Percentiles rank a stretch among this genome's conserved stretches.
Conservation (phyloP, 495 filamentous ascomycete genomes). For the Neurospora tetrasperma region DNA sequence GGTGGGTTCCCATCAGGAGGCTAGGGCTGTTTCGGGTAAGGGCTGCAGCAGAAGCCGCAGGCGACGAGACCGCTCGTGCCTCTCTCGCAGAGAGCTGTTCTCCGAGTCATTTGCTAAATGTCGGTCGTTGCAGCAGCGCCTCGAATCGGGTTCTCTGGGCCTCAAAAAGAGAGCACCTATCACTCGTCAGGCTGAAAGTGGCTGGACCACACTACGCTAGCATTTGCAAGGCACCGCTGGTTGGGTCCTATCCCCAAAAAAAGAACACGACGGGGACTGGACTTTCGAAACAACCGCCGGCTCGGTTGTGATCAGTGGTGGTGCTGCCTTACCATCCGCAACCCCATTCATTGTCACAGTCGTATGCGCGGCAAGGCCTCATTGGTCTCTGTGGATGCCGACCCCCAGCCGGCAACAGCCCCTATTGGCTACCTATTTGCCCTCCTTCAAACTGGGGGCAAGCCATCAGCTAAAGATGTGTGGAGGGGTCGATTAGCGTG, state of each 20-base stretch:
- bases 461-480: not conserved
- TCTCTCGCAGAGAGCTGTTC: not conserved
- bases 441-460: not conserved
- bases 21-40: not conserved
- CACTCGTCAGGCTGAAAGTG: not conserved
- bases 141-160: not conserved
- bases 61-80: not conserved
- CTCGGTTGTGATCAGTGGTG: not conserved
- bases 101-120: not conserved
- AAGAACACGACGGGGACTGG: not conserved
- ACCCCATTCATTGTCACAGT: not conserved
- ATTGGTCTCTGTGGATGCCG: not conserved
- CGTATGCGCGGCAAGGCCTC: not conserved
- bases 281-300: not conserved
- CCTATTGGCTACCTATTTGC: not conserved
- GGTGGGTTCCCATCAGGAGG: not conserved
- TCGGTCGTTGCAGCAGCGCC: not conserved
- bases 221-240: not conserved
- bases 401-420: not conserved
- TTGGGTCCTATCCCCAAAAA: not conserved
- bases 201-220: not conserved
- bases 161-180: not conserved
- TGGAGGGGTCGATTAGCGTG: not conserved
- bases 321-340: not conserved
- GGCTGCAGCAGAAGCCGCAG: conserved; percentile 1